Conservation (phyloP, 192 early-diverging fungal genomes). For the Coemansia sp. region DNA sequence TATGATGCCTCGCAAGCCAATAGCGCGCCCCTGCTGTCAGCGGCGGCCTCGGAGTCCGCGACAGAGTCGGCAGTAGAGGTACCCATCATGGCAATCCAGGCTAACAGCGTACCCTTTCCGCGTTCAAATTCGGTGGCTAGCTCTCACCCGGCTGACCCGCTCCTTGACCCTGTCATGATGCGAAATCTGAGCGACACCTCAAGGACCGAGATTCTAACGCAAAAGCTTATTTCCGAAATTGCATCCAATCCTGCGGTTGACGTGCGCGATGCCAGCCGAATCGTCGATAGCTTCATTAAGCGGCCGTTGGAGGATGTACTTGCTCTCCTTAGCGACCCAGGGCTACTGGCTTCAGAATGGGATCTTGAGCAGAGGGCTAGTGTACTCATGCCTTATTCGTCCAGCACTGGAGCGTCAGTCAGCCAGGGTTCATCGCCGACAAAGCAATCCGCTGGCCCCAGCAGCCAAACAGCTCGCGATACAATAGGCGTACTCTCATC, state of each 20-base stretch:
- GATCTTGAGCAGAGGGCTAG: constrained; percentile 42
- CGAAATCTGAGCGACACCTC: constrained; percentile 38
- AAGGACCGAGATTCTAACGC: constrained; percentile 48
- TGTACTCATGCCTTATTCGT: constrained; percentile 15
- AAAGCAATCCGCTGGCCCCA: background rate
- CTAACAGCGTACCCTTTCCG: constrained; percentile 29
- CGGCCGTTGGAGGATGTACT: constrained; percentile 48
- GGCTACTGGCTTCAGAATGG: constrained; percentile 46
- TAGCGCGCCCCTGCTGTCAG: background rate
- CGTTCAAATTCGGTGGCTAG: constrained; percentile 27
- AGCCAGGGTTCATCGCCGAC: constrained; percentile 4
- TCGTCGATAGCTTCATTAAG: constrained; percentile 33
- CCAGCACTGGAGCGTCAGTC: constrained; percentile 1
- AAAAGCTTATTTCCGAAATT: constrained; percentile 41
- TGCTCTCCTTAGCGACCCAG: constrained; percentile 46
- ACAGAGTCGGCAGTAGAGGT: background rate
- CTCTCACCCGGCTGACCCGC: constrained; percentile 19
- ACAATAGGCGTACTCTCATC: background rate
- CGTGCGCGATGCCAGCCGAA: constrained; percentile 29
- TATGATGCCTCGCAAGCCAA: background rate
- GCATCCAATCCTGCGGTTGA: constrained; percentile 48
- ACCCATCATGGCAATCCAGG: background rate
- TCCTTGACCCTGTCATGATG: constrained; percentile 48
- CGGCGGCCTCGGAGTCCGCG: background rate
- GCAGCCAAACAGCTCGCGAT: background rate